These are phyloP conservation scores for Auricularia sp. DNA, from an alignment of 768 basidiomycete species.

Conservation along the genomic window DNA sequence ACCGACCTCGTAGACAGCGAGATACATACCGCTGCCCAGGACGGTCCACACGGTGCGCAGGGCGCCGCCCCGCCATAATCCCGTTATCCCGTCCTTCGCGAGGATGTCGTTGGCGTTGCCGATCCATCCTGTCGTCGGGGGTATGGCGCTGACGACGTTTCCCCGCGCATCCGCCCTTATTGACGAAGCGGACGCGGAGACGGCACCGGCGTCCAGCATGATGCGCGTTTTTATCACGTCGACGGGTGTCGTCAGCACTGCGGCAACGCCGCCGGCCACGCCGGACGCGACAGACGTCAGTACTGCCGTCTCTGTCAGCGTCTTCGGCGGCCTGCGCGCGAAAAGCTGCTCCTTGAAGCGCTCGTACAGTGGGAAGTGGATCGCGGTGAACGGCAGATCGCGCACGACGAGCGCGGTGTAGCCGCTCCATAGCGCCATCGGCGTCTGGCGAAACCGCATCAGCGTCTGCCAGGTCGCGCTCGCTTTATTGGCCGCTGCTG, in stretches of 20 bases:
- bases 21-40: not conserved
- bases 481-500: not conserved
- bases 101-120: not conserved
- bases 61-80: not conserved
- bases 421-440: not conserved
- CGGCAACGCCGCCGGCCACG: conserved; percentile 82
- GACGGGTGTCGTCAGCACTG: conserved; percentile 83
- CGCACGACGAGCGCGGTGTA: not conserved
- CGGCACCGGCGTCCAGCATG: conserved; percentile 58
- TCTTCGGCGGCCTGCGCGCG: conserved; percentile 43
- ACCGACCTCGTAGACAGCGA: not conserved
- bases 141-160: not conserved
- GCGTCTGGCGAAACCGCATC: not conserved
- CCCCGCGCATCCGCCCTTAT: not conserved
- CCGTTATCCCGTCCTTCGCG: not conserved
- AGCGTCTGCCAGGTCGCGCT: not conserved
- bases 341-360: conserved; percentile 59
- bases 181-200: not conserved
- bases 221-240: conserved; percentile 96
- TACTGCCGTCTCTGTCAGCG: conserved; percentile 68
- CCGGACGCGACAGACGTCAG: conserved; percentile 61
- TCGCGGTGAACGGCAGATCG: conserved; percentile 91
- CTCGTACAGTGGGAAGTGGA: conserved; percentile 96
- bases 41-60: not conserved
- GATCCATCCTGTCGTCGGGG: not conserved